Percentiles rank a stretch among this genome's conserved stretches.
Conservation (phyloP, 441 rosid genomes). For the Jatropha multifida region DNA sequence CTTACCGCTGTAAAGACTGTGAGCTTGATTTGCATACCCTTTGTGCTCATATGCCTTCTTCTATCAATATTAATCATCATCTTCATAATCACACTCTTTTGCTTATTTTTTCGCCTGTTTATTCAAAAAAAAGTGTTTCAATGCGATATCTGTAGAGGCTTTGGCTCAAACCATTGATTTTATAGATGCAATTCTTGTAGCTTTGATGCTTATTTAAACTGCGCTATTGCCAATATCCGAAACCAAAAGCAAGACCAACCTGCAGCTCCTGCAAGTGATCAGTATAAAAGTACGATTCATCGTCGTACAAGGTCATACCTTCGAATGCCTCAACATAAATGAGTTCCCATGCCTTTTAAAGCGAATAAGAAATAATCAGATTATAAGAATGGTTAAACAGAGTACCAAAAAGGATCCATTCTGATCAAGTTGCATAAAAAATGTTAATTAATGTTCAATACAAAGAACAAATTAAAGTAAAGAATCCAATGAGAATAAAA, state of each 20-base stretch:
- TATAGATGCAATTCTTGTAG: background rate
- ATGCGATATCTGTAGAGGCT: constrained; percentile 3
- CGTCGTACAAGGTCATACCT: too few relatives aligned
- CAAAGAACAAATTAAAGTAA: background rate
- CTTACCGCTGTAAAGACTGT: constrained; percentile 4
- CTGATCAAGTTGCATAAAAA: background rate
- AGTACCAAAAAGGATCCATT: background rate
- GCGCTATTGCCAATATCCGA: background rate
- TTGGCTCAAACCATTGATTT: constrained; percentile 2
- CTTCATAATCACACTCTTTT: background rate
- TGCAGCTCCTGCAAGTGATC: background rate
- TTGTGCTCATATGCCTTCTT: constrained; percentile 7
- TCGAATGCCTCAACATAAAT: too few relatives aligned
- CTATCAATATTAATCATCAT: background rate
- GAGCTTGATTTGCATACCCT: constrained; percentile 8
- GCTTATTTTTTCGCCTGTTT: constrained; percentile 1
- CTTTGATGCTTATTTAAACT: constrained; percentile 17
- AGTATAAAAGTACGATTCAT: too few relatives aligned
- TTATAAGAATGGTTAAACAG: too few relatives aligned
- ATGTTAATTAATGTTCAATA: background rate
- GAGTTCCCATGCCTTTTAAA: too few relatives aligned
- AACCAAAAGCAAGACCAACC: background rate
- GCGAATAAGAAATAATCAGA: too few relatives aligned
- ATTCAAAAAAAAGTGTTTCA: constrained; percentile 5
- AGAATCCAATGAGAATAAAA: constrained; percentile 4